Conservation (phyloP, 169 alveolate species). For the Plasmodium fragile region DNA sequence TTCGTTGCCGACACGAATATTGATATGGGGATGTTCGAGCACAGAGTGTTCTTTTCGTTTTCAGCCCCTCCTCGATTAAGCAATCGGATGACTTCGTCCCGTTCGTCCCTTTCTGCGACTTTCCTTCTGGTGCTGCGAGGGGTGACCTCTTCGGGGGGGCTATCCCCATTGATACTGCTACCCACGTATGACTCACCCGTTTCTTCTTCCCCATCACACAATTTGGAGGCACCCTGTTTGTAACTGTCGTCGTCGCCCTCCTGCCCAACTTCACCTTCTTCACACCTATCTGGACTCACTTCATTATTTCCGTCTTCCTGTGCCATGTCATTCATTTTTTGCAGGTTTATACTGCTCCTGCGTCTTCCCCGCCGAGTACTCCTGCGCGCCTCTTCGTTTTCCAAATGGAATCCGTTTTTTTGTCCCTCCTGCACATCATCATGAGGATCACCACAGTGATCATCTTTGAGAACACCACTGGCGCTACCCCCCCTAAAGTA, state of each 20-base stretch:
- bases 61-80: background rate
- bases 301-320: background rate
- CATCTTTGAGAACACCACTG: background rate
- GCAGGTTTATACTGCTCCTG: background rate
- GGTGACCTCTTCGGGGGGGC: background rate
- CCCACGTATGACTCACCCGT: background rate
- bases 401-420: background rate
- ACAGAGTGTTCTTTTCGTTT: slow-evolving; percentile 48
- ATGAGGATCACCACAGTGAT: background rate
- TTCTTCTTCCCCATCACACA: background rate
- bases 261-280: background rate
- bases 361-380: background rate
- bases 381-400: background rate
- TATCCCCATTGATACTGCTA: background rate
- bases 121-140: background rate
- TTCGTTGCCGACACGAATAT: slow-evolving; percentile 75
- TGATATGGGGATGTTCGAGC: slow-evolving; percentile 58
- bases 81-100: background rate
- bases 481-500: slow-evolving; percentile 11
- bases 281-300: background rate
- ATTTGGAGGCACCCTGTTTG: background rate
- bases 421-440: background rate
- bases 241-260: background rate
- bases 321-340: background rate
- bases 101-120: background rate